These are phyloP conservation scores for Pseudogymnoascus sp. DNA, from an alignment of 2,329 filamentous ascomycete species.

Conservation along the genomic window DNA sequence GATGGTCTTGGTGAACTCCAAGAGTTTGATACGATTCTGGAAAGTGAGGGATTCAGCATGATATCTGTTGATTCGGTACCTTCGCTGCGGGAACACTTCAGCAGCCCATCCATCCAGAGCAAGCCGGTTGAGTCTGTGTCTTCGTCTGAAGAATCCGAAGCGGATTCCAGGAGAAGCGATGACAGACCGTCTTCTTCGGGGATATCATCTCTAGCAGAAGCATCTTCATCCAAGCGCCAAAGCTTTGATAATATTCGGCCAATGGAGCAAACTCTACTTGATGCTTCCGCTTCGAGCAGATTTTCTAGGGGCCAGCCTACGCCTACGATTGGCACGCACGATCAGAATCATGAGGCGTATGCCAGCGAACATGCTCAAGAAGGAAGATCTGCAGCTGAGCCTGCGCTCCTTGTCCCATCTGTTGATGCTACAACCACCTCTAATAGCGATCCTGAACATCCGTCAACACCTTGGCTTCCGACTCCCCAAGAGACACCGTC, in stretches of 20 bases:
- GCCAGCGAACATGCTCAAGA: background rate
- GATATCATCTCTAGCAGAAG: background rate
- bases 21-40: constrained; percentile 46
- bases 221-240: background rate
- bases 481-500: constrained; percentile 28
- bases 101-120: constrained; percentile 26
- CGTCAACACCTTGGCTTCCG: constrained; percentile 15
- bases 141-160: background rate
- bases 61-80: constrained; percentile 45
- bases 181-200: background rate
- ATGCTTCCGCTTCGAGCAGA: background rate
- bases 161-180: background rate
- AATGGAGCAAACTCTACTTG: background rate
- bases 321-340: background rate
- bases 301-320: background rate
- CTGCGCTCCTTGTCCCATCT: background rate
- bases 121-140: constrained; percentile 11
- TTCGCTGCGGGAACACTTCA: constrained; percentile 36
- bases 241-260: background rate
- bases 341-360: background rate
- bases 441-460: background rate
- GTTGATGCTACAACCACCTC: background rate
- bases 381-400: background rate
- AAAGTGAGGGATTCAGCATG: constrained; percentile 51
- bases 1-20: constrained; percentile 30